Evolutionary conservation across 75 land plant species (phyloP), one percentile per base, ranked within the genome.

Genomic region (Azolla pinnata): DNA sequence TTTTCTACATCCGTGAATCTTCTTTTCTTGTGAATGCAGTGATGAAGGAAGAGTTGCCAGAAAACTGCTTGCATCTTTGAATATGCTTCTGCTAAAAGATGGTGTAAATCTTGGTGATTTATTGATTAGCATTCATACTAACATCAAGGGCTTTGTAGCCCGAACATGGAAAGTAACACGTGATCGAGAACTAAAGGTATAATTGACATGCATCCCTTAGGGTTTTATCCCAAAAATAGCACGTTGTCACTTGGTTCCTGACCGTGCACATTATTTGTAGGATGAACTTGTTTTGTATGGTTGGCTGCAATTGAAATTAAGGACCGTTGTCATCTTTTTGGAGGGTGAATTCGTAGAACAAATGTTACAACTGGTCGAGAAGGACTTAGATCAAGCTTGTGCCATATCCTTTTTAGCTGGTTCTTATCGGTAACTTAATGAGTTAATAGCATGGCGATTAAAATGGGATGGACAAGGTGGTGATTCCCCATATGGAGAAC

Each of bases 41-140:
- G 83, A 82, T 66, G 93, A 91, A 50, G 93, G 81, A 28, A 82
- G 90, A 64, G 56, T 80, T 61, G 61, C 88, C 38, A 81, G 84
- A 29, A 87, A 87, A 68, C 82, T 91, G 23, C 67, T 91, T 33
- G 76, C 79, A n/a, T 81, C 86, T 27, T 48, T 91, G 3, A 91
- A 91, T 65, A 67, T 54, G 5, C 77, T 75, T 62, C 72, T 91
- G 63, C 14, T 86, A 17, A 76, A 70, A 61, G 93, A 91, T 77
- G 97, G 97, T 24, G 84, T 83, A 21, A 91, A 91, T 71, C 57
- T 91, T 51, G 88, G 93, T 9, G 55, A 33, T 48, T 55, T 53
- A 19, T 66, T 70, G 9, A 60, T 77, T 57, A 80, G 80, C 46
- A 82, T 91, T 33, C 93, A 91, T 66, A 34, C 65, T 61, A 63